Percentiles rank a stretch among this genome's conserved stretches.
Conservation (phyloP, 2,329 filamentous ascomycete species). For the Colletotrichum agaves region DNA sequence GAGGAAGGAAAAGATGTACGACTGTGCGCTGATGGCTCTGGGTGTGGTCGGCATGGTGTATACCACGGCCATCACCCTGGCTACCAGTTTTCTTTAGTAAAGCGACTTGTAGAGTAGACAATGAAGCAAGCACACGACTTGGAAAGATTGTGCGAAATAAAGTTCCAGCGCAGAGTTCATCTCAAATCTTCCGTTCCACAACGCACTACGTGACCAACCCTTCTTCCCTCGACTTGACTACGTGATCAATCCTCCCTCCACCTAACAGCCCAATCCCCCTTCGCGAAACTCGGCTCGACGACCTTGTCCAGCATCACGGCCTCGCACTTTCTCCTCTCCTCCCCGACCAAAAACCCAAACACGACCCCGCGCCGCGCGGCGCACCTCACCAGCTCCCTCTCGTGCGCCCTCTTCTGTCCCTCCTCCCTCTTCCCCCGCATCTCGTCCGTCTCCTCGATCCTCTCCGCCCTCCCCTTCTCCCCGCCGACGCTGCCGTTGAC, state of each 20-base stretch:
- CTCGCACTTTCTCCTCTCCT: slow-evolving; percentile 60
- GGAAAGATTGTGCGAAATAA: neutral
- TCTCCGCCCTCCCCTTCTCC: slow-evolving; percentile 64
- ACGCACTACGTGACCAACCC: neutral
- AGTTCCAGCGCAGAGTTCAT: slow-evolving; percentile 8
- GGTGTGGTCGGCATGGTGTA: slow-evolving; percentile 77
- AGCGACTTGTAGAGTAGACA: neutral
- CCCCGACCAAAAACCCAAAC: slow-evolving; percentile 57
- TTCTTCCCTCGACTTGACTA: slow-evolving; percentile 58
- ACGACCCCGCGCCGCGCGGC: slow-evolving; percentile 70
- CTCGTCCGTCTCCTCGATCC: slow-evolving; percentile 61
- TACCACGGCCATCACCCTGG: slow-evolving; percentile 72
- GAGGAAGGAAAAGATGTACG: slow-evolving; percentile 64
- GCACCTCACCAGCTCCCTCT: slow-evolving; percentile 69
- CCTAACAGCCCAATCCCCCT: slow-evolving; percentile 68
- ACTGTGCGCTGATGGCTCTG: slow-evolving; percentile 70
- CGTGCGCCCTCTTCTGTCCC: slow-evolving; percentile 56
- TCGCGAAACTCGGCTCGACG: slow-evolving; percentile 69
- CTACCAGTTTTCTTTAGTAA: slow-evolving; percentile 50
- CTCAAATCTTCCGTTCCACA: too few relatives aligned
- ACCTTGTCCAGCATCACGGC: slow-evolving; percentile 68
- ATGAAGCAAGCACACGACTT: neutral
- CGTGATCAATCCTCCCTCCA: slow-evolving; percentile 58
- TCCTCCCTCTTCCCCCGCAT: slow-evolving; percentile 60
- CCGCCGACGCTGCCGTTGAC: slow-evolving; percentile 67